These are phyloP conservation scores for Tulasnella sp. DNA, from an alignment of 768 basidiomycete species.

Conservation along the genomic window DNA sequence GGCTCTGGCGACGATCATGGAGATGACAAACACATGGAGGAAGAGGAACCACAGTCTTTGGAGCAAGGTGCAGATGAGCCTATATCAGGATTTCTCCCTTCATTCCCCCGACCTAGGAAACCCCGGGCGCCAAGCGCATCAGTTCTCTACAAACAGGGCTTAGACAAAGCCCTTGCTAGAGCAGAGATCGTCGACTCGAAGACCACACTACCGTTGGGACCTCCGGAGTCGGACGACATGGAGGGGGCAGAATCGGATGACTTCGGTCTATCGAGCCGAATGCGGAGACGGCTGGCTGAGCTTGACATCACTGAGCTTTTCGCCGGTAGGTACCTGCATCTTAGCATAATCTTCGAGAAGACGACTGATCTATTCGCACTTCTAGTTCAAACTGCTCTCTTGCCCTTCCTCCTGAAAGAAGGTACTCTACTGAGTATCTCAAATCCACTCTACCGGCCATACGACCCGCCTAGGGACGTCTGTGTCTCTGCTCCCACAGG, in stretches of 20 bases:
- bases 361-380: neutral
- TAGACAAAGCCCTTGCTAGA: conserved; percentile 58
- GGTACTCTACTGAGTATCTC: conserved; percentile 21
- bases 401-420: conserved; percentile 63
- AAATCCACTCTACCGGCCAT: conserved; percentile 50
- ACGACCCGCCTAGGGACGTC: conserved; percentile 59
- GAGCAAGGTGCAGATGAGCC: neutral
- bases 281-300: conserved; percentile 50
- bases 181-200: conserved; percentile 59
- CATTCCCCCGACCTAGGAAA: conserved; percentile 54
- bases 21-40: neutral
- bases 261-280: conserved; percentile 45
- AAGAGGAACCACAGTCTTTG: neutral
- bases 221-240: conserved; percentile 19
- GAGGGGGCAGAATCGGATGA: conserved; percentile 23
- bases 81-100: conserved; percentile 35
- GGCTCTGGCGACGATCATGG: neutral
- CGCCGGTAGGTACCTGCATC: conserved; percentile 52
- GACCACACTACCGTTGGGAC: conserved; percentile 32
- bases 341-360: neutral
- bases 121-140: conserved; percentile 61
- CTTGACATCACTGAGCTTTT: conserved; percentile 80
- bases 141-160: conserved; percentile 62
- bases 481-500: conserved; percentile 97
- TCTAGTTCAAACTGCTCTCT: conserved; percentile 76